Evolutionary conservation across 306 rosid species (phyloP).

Genomic region (Trifolium dubium): DNA sequence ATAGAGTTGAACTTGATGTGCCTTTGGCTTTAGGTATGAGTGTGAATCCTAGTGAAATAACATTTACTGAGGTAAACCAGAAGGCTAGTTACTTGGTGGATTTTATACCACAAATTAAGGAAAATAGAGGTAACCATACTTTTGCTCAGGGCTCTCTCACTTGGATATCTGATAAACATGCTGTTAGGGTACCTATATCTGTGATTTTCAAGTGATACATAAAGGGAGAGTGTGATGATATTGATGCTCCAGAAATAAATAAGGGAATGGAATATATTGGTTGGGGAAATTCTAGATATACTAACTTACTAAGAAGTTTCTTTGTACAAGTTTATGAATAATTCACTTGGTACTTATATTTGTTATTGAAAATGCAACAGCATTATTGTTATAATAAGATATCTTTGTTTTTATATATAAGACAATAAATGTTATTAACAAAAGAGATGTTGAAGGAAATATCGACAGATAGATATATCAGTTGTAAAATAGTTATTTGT

Average conservation of each 20-base stretch:
- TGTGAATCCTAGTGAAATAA: constrained; percentile 42
- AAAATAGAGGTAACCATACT: constrained; percentile 32
- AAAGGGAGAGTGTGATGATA: too few species aligned
- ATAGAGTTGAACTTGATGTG: constrained; percentile 33
- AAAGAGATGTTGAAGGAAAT: neutral
- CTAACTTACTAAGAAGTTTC: neutral
- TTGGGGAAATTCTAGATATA: neutral
- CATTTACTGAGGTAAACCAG: constrained; percentile 50
- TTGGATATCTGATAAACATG: constrained; percentile 57
- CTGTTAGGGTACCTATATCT: constrained; percentile 53
- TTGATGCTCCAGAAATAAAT: too few species aligned
- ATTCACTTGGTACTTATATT: constrained; percentile 8
- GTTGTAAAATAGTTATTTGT: too few species aligned
- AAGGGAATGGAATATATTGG: neutral
- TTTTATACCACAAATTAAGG: constrained; percentile 43
- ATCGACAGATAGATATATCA: too few species aligned
- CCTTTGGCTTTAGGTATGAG: constrained; percentile 46
- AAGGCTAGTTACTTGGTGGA: constrained; percentile 41
- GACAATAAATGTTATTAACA: neutral
- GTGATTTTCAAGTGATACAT: neutral
- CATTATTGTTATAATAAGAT: neutral
- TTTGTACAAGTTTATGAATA: neutral
- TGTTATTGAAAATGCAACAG: neutral
- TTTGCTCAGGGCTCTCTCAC: constrained; percentile 54
- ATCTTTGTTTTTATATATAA: neutral